phyloP scores from a whole-genome alignment of 176 grass and related monocot species.

The Oryza nivara region DNA sequence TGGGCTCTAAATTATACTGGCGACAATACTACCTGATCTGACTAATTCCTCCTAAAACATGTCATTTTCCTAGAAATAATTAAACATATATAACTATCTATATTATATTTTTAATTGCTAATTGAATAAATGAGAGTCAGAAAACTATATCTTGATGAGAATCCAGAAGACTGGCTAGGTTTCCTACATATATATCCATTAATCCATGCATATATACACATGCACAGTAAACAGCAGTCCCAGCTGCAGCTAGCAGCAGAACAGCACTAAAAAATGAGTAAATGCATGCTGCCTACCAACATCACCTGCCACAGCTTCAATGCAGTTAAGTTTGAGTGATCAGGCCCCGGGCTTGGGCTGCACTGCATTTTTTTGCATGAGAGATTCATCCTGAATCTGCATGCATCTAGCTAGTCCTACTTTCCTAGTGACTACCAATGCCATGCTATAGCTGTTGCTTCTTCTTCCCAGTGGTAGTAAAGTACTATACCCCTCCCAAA shows the following conservation, averaged over 20 bases:
- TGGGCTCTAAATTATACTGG: not conserved
- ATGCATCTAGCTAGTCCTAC: not conserved
- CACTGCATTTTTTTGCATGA: not conserved
- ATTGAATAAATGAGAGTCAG: not conserved
- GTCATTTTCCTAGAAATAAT: not conserved
- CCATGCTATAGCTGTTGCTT: not conserved
- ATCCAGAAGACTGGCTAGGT: not conserved
- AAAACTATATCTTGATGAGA: not conserved
- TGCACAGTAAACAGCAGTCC: not conserved
- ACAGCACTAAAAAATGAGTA: not conserved
- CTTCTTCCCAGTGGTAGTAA: not conserved
- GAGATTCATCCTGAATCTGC: not conserved
- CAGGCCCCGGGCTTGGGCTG: not conserved
- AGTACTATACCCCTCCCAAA: too few relatives aligned
- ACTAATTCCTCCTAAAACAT: not conserved
- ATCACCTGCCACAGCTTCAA: constrained; percentile 36
- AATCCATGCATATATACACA: not conserved
- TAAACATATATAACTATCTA: not conserved
- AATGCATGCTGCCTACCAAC: constrained; percentile 37
- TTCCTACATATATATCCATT: not conserved
- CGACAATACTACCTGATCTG: not conserved
- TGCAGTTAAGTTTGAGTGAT: not conserved
- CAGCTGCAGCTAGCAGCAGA: not conserved
- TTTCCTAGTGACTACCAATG: too few relatives aligned
- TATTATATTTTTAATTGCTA: not conserved